These are phyloP conservation scores for Thermothelomyces thermophilus DNA, from an alignment of 2,329 filamentous ascomycete species.

Conservation along the genomic window DNA sequence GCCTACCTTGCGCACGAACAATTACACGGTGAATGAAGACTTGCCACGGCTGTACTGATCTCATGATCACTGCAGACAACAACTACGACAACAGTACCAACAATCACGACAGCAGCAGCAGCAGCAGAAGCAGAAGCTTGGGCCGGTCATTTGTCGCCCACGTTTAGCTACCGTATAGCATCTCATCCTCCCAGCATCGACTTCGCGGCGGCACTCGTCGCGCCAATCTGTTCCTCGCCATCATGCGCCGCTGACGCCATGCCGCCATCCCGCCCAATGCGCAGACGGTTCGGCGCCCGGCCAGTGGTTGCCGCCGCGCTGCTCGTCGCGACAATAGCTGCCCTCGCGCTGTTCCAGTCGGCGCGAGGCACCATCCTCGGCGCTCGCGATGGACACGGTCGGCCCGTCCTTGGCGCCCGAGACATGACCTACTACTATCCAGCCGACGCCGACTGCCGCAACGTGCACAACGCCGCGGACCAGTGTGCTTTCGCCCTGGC, in stretches of 20 bases:
- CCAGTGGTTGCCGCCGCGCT: slow-evolving; percentile 45
- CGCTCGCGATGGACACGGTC: background rate
- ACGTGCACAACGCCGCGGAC: slow-evolving; percentile 70
- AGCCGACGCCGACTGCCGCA: slow-evolving; percentile 54
- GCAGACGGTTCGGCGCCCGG: slow-evolving; percentile 37
- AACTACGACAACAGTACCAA: no score
- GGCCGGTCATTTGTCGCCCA: no score
- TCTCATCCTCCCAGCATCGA: background rate
- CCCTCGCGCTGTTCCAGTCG: slow-evolving; percentile 36
- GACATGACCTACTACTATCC: slow-evolving; percentile 2
- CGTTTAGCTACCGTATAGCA: no score
- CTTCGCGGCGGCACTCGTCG: background rate
- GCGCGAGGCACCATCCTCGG: background rate
- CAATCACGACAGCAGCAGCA: no score
- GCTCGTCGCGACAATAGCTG: slow-evolving; percentile 40
- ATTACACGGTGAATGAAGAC: background rate
- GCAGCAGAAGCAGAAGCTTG: no score
- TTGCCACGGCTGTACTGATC: background rate
- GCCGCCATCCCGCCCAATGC: slow-evolving; percentile 27
- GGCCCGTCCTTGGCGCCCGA: background rate
- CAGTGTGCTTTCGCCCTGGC: slow-evolving; percentile 79
- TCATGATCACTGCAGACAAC: background rate
- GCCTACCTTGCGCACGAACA: no score
- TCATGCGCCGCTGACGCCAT: slow-evolving; percentile 23
- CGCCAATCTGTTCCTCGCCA: background rate